Percentiles rank a stretch among this genome's conserved stretches.
phyloP scores from a whole-genome alignment of 495 filamentous ascomycete species.

The Penicillium cinerascens region DNA sequence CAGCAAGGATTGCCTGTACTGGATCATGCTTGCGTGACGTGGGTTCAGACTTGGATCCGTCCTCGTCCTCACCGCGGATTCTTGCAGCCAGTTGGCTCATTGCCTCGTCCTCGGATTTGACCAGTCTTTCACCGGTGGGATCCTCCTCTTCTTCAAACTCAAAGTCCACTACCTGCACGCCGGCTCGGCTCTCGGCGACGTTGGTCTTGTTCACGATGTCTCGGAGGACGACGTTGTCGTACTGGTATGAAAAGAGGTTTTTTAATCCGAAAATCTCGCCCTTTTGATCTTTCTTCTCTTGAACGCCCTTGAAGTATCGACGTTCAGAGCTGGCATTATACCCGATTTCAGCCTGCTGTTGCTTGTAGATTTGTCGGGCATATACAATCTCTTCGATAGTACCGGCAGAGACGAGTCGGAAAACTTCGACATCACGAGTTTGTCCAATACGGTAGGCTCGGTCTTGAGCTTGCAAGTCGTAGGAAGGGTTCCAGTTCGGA shows the following conservation, averaged over 20 bases:
- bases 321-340: conserved; percentile 91
- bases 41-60: conserved; percentile 20
- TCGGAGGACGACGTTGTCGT: conserved; percentile 73
- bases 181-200: conserved; percentile 85
- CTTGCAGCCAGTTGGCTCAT: conserved; percentile 75
- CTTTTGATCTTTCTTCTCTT: conserved; percentile 73
- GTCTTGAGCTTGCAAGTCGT: conserved; percentile 94
- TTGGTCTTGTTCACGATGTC: conserved; percentile 99
- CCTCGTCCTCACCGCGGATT: conserved; percentile 53
- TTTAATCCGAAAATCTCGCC: conserved; percentile 91
- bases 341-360: conserved; percentile 96
- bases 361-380: conserved; percentile 96
- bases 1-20: conserved; percentile 82
- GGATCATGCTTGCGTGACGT: conserved; percentile 59
- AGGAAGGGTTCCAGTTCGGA: conserved; percentile 94
- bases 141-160: conserved; percentile 61
- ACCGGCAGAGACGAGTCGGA: conserved; percentile 85
- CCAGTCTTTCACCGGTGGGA: conserved; percentile 22
- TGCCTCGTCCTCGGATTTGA: conserved; percentile 48
- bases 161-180: conserved; percentile 72
- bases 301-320: conserved; percentile 93
- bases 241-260: conserved; percentile 84
- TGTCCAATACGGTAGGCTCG: conserved; percentile 96
- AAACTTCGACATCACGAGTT: conserved; percentile 89
- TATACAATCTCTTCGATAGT: conserved; percentile 98